Evolutionary conservation across 768 basidiomycete species (phyloP), one percentile per base, ranked within the genome.

Genomic region (Naematelia aurantialba): DNA sequence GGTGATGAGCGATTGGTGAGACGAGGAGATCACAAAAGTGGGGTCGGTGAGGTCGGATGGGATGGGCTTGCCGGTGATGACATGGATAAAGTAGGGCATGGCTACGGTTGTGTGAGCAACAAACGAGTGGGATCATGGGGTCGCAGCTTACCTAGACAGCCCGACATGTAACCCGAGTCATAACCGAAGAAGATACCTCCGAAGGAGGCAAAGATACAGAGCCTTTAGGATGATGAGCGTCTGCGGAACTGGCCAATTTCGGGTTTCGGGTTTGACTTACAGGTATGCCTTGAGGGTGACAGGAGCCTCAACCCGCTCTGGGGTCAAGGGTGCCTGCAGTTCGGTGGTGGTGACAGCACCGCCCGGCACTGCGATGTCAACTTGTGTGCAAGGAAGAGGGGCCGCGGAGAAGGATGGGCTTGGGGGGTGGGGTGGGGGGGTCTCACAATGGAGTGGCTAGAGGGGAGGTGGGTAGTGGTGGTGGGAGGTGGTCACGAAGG

Each of bases 61-160:
- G 39, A 67, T 65, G 19, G 61, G 68, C 34, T 84, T 84, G 17
- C 94, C 94, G 2, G 90, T 89, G 80, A 96, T 94, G 78, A 96
- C 94, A 79, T 94, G 92, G 73, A 98, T 94, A 62, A 97, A 85
- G 80, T 47, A n/a, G 39, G 21, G 19, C 21, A 27, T 26, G 49
- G 13, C n/a, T 31, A 29, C 62, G 50, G 55, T 54, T 56, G 47
- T 49, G 57, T 45, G 62, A 64, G 61, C 63, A 66, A 54, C 61
- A 59, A 30, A 58, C 53, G 39, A 61, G 34, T 4, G 10, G 49
- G 49, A 5, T 17, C 10, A 31, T 31, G 29, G 13, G 26, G 5
- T 17, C 12, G 14, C 13, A 17, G 17, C 27, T 52, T 63, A 21
- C 63, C 68, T 42, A 67, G 55, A 29, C 71, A 66, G 66, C 70